Percentiles rank a stretch among this genome's conserved stretches.
Conservation (phyloP, 2,329 filamentous ascomycete species). For the Teratosphaeria nubilosa region DNA sequence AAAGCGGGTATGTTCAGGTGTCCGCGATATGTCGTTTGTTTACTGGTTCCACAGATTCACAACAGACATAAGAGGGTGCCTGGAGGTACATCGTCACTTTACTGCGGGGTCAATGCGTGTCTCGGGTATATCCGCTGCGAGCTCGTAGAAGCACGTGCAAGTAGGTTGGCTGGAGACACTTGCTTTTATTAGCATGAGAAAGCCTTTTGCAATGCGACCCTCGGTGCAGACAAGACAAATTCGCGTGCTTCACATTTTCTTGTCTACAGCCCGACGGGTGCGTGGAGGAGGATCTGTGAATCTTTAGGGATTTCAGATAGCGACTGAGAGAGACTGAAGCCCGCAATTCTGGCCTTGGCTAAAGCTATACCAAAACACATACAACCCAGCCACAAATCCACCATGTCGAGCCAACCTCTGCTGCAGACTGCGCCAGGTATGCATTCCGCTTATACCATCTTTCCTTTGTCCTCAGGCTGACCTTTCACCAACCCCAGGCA, state of each 20-base stretch:
- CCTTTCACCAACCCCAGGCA: slow-evolving; percentile 49
- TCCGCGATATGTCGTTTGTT: neutral
- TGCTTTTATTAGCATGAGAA: neutral
- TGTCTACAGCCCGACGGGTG: neutral
- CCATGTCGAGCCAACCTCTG: slow-evolving; percentile 97
- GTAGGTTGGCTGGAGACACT: neutral
- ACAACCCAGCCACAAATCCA: neutral
- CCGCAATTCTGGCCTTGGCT: neutral
- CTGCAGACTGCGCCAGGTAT: slow-evolving; percentile 86
- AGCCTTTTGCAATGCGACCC: neutral
- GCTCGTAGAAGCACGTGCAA: neutral
- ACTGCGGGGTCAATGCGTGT: neutral
- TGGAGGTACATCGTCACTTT: neutral
- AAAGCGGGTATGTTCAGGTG: neutral
- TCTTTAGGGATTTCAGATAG: neutral
- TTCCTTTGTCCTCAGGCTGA: neutral
- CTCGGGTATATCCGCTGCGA: neutral
- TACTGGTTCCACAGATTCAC: neutral
- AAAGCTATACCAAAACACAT: neutral
- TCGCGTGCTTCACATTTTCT: neutral
- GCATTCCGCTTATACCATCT: slow-evolving; percentile 14
- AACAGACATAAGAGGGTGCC: neutral
- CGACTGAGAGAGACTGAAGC: neutral
- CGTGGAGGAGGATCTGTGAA: neutral
- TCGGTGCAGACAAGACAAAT: neutral